phyloP scores from a whole-genome alignment of 2,329 filamentous ascomycete genomes.

The Penicillium sp. region DNA sequence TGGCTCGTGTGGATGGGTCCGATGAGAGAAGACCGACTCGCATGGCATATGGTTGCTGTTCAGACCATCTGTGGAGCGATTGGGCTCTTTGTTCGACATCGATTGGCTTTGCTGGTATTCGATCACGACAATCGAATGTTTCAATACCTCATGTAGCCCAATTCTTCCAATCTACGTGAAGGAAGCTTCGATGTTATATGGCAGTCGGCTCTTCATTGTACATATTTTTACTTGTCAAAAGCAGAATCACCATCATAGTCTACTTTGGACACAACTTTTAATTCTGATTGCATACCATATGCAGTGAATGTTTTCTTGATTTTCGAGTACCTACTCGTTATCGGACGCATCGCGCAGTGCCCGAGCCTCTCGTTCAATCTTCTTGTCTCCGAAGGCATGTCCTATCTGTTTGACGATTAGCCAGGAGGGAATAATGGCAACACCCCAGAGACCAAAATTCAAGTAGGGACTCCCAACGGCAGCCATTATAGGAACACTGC shows the following conservation, averaged over 20 bases:
- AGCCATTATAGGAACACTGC: conserved; percentile 65
- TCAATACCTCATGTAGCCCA: conserved; percentile 19
- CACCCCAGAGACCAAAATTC: conserved; percentile 71
- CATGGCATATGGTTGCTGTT: conserved; percentile 76
- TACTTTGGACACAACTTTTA: background rate
- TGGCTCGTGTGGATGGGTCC: conserved; percentile 97
- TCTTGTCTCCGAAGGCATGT: conserved; percentile 33
- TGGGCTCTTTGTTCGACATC: conserved; percentile 83
- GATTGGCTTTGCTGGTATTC: conserved; percentile 85
- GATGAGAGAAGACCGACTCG: conserved; percentile 81
- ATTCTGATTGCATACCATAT: background rate
- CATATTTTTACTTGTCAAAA: conserved; percentile 6
- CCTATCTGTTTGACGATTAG: conserved; percentile 65
- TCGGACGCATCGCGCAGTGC: conserved; percentile 11
- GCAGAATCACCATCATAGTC: background rate
- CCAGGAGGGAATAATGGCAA: conserved; percentile 69
- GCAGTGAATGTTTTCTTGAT: background rate
- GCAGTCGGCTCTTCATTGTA: conserved; percentile 12
- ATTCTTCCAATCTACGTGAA: background rate
- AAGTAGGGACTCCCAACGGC: conserved; percentile 70
- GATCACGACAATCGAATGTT: conserved; percentile 74
- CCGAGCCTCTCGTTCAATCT: conserved; percentile 30
- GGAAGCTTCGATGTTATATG: background rate
- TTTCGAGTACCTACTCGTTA: background rate
- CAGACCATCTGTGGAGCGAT: conserved; percentile 77